Conservation (phyloP, 2,329 filamentous ascomycete species). For the Ilyonectria sp. region DNA sequence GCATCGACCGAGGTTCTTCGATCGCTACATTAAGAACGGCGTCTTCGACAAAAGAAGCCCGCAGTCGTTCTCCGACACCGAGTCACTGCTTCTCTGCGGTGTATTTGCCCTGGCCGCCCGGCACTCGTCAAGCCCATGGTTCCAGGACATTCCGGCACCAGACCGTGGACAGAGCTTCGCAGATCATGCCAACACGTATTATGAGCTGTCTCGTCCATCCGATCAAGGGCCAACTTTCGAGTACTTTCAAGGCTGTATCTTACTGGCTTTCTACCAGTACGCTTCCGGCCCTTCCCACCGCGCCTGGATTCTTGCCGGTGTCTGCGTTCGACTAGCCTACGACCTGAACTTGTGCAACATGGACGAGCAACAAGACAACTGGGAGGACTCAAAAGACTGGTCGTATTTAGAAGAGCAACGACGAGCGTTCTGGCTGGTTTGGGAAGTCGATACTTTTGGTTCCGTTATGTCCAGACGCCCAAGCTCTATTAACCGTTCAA, state of each 20-base stretch:
- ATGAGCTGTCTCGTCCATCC: background rate
- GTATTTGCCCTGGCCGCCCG: conserved; percentile 12
- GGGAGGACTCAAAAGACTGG: conserved; percentile 4
- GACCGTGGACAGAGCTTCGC: conserved; percentile 8
- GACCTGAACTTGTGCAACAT: conserved; percentile 18
- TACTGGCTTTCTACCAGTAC: conserved; percentile 12
- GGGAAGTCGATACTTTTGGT: conserved; percentile 15
- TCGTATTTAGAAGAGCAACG: conserved; percentile 2
- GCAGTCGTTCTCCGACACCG: conserved; percentile 4
- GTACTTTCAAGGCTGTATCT: conserved; percentile 19
- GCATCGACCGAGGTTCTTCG: conserved; percentile 15
- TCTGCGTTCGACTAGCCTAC: conserved; percentile 19
- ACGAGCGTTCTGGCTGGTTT: conserved; percentile 14
- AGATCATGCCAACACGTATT: conserved; percentile 4
- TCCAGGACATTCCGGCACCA: conserved; percentile 1
- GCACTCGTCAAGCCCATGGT: conserved; percentile 1
- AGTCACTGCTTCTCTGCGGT: conserved; percentile 6
- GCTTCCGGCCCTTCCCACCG: conserved; percentile 7
- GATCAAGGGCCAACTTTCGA: conserved; percentile 1
- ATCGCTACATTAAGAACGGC: background rate
- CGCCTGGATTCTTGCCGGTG: conserved; percentile 13
- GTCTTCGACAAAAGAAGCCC: background rate
- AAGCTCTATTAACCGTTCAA: conserved; percentile 11
- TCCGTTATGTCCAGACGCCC: conserved; percentile 15
- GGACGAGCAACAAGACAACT: conserved; percentile 8